A percentile compares a stretch with the other conserved stretches of the same genome.
phyloP scores from a whole-genome alignment of 179 eudicot genomes.

The Beta macrorhiza region DNA sequence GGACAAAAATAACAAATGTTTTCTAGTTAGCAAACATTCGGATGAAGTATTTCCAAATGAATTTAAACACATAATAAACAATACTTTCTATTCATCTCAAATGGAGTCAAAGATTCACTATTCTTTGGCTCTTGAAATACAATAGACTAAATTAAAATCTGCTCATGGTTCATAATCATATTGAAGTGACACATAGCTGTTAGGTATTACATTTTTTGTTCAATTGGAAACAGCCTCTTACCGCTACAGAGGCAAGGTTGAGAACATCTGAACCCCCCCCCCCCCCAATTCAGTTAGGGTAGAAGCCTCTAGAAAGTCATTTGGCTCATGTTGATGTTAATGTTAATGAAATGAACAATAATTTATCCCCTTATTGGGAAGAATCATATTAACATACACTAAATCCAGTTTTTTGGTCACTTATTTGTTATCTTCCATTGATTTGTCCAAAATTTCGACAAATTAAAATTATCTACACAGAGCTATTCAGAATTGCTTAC shows the following conservation, averaged over 20 bases:
- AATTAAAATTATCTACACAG: background rate
- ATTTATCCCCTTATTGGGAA: background rate
- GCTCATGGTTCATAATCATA: background rate
- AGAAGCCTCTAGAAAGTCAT: background rate
- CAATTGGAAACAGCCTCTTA: background rate
- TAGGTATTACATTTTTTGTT: background rate
- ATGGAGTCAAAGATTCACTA: background rate
- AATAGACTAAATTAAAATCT: background rate
- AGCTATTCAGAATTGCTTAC: background rate
- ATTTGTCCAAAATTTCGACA: background rate
- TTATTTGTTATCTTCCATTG: background rate
- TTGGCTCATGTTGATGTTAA: background rate
- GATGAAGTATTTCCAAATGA: background rate
- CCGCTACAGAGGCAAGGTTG: background rate
- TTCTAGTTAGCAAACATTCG: background rate
- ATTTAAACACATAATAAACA: background rate
- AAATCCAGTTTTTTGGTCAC: background rate
- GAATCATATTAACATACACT: background rate
- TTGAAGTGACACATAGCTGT: background rate
- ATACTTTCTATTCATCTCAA: background rate
- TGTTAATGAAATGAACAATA: background rate
- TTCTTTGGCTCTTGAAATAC: background rate
- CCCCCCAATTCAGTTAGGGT: background rate
- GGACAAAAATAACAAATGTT: background rate
- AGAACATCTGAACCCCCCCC: background rate